Evolutionary conservation across 441 rosid species (phyloP).

Genomic region (Jatropha multifida): DNA sequence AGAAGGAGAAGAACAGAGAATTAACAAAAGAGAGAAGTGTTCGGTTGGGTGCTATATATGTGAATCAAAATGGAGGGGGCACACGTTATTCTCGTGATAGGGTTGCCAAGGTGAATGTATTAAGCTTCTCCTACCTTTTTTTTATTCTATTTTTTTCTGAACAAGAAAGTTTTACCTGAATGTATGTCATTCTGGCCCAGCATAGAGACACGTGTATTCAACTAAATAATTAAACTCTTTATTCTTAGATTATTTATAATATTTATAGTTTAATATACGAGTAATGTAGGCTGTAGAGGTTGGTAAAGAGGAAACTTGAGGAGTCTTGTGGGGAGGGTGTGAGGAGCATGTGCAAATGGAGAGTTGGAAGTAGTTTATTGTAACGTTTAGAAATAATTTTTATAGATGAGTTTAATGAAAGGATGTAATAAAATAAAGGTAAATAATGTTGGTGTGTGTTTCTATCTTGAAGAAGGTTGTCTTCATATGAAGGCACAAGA

Average conservation of each 20-base stretch:
- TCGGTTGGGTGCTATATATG: slow-evolving; percentile 40
- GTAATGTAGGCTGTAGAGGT: not conserved
- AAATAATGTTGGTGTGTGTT: slow-evolving; percentile 13
- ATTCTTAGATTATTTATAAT: too few species aligned
- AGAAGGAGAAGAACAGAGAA: slow-evolving; percentile 3
- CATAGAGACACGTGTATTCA: too few species aligned
- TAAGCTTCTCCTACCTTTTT: slow-evolving; percentile 33
- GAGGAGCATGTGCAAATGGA: slow-evolving; percentile 49
- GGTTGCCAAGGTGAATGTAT: slow-evolving; percentile 59
- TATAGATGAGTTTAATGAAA: not conserved
- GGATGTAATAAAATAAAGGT: slow-evolving; percentile 18
- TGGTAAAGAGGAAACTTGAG: slow-evolving; percentile 39
- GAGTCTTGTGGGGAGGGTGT: slow-evolving; percentile 32
- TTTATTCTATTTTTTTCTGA: not conserved
- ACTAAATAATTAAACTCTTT: too few species aligned
- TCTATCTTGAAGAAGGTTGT: slow-evolving; percentile 24
- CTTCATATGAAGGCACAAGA: slow-evolving; percentile 60
- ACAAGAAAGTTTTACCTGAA: too few species aligned
- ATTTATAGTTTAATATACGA: too few species aligned
- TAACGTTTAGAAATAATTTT: not conserved
- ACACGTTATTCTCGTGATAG: slow-evolving; percentile 88
- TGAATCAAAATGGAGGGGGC: slow-evolving; percentile 27
- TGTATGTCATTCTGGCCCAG: too few species aligned
- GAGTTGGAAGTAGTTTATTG: slow-evolving; percentile 20
- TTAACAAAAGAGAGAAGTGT: slow-evolving; percentile 32